phyloP scores from a whole-genome alignment of 352 stramenopile species.

The Globisporangium yorkense region DNA sequence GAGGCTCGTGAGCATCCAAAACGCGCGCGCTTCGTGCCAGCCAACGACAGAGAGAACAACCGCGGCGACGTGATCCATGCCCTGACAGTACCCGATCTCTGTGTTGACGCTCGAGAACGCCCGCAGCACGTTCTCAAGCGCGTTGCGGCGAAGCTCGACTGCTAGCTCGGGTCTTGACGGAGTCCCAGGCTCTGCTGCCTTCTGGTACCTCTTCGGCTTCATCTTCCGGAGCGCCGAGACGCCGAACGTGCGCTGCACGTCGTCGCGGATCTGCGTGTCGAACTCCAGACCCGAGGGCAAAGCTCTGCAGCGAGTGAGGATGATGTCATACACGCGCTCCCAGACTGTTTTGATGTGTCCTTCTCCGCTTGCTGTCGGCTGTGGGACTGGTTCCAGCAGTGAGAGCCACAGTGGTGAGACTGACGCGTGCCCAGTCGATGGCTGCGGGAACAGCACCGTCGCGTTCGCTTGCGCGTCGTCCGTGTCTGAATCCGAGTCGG shows the following conservation, averaged over 20 bases:
- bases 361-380: not conserved
- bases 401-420: constrained; percentile 11
- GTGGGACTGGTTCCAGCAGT: not conserved
- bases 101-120: constrained; percentile 63
- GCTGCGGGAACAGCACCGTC: not conserved
- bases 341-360: constrained; percentile 3
- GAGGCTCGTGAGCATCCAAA: constrained; percentile 65
- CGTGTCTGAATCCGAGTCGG: constrained; percentile 27
- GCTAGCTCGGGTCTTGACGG: constrained; percentile 4
- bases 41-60: constrained; percentile 56
- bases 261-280: constrained; percentile 55
- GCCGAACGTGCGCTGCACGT: constrained; percentile 68
- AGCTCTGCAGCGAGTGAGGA: constrained; percentile 34
- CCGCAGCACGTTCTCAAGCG: constrained; percentile 54
- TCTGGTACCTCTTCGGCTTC: constrained; percentile 18
- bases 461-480: constrained; percentile 4
- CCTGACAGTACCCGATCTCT: constrained; percentile 71
- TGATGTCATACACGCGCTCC: constrained; percentile 43
- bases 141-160: constrained; percentile 26
- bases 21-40: constrained; percentile 60
- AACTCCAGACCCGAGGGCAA: constrained; percentile 30
- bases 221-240: constrained; percentile 41
- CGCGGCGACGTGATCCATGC: constrained; percentile 65
- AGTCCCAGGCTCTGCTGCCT: not conserved
- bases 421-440: not conserved